Evolutionary conservation across 441 rosid genomes (phyloP).

Genomic region (Pelargonium citronellum): DNA sequence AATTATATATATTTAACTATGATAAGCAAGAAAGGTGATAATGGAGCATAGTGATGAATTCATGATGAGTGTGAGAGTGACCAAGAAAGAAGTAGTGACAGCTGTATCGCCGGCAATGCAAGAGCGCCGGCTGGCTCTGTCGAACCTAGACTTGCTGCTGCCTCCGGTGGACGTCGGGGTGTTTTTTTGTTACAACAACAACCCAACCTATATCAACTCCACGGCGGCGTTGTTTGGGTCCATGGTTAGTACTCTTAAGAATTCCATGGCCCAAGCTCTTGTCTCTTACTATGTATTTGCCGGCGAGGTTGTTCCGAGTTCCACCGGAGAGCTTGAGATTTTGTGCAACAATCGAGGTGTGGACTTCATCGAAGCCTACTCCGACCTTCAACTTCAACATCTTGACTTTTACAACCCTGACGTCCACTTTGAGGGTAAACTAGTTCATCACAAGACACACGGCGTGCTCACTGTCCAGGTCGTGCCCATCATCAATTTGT

Average conservation of each 20-base stretch:
- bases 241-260: slow-evolving; percentile 38
- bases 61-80: not conserved
- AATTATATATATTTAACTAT: too few species aligned
- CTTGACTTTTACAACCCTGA: slow-evolving; percentile 66
- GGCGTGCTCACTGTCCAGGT: slow-evolving; percentile 78
- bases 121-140: slow-evolving; percentile 53
- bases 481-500: too few species aligned
- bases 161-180: slow-evolving; percentile 56
- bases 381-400: slow-evolving; percentile 44
- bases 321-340: slow-evolving; percentile 65
- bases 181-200: slow-evolving; percentile 52
- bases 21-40: too few species aligned
- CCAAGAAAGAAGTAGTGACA: slow-evolving; percentile 48
- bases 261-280: slow-evolving; percentile 53
- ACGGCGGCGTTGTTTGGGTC: slow-evolving; percentile 19
- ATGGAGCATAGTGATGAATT: too few species aligned
- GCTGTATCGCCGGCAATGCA: slow-evolving; percentile 60
- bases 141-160: slow-evolving; percentile 76
- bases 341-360: slow-evolving; percentile 74
- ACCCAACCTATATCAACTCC: not conserved
- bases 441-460: slow-evolving; percentile 49
- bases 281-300: slow-evolving; percentile 60
- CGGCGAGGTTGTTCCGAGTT: slow-evolving; percentile 53
- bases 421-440: slow-evolving; percentile 45
- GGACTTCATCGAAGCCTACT: slow-evolving; percentile 51